Evolutionary conservation across 208 protist genomes (phyloP).

Genomic region (Trypanosomatidae sp.): DNA sequence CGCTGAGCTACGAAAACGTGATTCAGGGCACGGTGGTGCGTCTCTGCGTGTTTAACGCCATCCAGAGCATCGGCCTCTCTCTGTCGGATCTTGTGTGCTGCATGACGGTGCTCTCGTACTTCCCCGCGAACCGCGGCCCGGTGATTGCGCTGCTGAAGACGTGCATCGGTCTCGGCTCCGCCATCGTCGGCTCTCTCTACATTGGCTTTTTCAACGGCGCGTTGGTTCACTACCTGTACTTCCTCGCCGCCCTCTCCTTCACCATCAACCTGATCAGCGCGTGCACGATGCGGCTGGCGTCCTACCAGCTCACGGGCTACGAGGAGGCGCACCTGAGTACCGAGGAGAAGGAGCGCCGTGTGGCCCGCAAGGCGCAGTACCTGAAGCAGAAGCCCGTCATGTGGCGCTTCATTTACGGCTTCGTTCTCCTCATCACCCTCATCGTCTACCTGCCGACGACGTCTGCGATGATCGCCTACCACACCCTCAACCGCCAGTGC

Average conservation of each 20-base stretch:
- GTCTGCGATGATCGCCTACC: slow-evolving; percentile 37
- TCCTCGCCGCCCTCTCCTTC: slow-evolving; percentile 37
- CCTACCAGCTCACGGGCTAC: slow-evolving; percentile 62
- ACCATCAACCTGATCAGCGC: slow-evolving; percentile 26
- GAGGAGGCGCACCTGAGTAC: slow-evolving; percentile 32
- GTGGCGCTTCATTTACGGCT: slow-evolving; percentile 51
- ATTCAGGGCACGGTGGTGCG: slow-evolving; percentile 36
- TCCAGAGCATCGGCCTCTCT: slow-evolving; percentile 38
- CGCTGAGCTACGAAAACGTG: slow-evolving; percentile 37
- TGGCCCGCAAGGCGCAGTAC: slow-evolving; percentile 29
- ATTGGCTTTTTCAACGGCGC: slow-evolving; percentile 50
- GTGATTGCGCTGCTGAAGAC: slow-evolving; percentile 70
- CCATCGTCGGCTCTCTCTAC: slow-evolving; percentile 51
- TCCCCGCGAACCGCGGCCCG: slow-evolving; percentile 47
- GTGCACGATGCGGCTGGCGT: slow-evolving; percentile 46
- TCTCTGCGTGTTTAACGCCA: slow-evolving; percentile 40
- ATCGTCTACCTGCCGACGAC: slow-evolving; percentile 62
- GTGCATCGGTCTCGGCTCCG: slow-evolving; percentile 62
- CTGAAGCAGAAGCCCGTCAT: slow-evolving; percentile 56
- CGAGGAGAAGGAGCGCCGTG: slow-evolving; percentile 21
- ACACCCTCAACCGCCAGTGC: background rate
- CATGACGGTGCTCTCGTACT: slow-evolving; percentile 56
- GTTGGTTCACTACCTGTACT: slow-evolving; percentile 51
- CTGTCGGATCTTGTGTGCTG: slow-evolving; percentile 54
- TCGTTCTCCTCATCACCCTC: slow-evolving; percentile 46